Base-by-base conservation (phyloP, 2,329 filamentous ascomycete species). In the Alternaria angustiovoidea region DNA sequence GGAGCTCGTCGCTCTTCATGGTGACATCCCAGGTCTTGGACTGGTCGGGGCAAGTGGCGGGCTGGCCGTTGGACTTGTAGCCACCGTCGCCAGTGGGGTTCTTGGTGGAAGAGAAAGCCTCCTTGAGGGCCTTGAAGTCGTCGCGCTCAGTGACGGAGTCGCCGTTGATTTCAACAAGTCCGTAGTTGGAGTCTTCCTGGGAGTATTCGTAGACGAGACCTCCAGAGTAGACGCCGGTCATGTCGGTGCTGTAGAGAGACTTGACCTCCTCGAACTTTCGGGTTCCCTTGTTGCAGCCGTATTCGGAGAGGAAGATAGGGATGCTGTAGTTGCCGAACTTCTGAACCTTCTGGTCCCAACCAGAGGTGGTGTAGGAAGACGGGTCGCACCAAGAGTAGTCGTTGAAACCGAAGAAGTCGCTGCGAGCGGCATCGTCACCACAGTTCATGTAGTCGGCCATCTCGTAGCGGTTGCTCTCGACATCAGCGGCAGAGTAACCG, bases 171-270 rank as follows among this genome's bases (percentile, higher is more conserved):
- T 87, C 81, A 75, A 94, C 93, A 60, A 96, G 89, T 66, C 94
- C 67, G 79, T 89, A 98, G 46, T 89, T 85, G 81, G 89, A 72
- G 8, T 69, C 92, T 62, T 85, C 84, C 74, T 91, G 82, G 9
- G 91, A 89, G 84, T 97, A 99, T 81, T 98, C 94, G 82, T 97
- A 99, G 79, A 97, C 91, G 39, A 99, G 87, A 78, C 95, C 95
- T 73, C 95, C 95, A 41, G 94, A 97, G 87, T 97, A 98, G 72
- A 97, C 93, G 18, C 79, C 70, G 7, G 90, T 93, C 94, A 98
- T 98, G 61, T 97, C 78, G 20, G 80, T 81, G 80, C 83, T 87
- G 89, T 97, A 98, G 59, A 99, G 85, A 46, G 94, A 85, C 48
- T 80, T 80, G 53, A 97, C 81, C 82, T 97, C 94, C 61, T 88